Percentiles rank a stretch among this genome's conserved stretches.
phyloP scores from a whole-genome alignment of 2,329 filamentous ascomycete genomes.

The Rutstroemia sydowiana region DNA sequence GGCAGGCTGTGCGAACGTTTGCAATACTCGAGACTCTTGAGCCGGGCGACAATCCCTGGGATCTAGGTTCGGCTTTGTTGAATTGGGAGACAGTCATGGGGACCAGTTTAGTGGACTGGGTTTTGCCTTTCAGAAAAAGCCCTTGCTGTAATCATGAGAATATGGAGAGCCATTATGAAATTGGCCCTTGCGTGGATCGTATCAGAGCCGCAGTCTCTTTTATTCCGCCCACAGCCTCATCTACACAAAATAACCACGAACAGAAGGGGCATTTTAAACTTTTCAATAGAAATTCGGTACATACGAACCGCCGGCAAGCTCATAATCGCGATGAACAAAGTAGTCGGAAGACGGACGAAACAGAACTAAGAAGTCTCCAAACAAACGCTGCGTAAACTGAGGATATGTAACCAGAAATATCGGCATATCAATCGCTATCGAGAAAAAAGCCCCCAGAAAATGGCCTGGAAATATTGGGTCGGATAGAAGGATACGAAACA shows the following conservation, averaged over 20 bases:
- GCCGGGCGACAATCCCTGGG: conserved; percentile 77
- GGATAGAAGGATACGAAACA: too few species aligned
- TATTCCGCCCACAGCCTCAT: conserved; percentile 3
- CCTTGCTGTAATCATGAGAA: conserved; percentile 66
- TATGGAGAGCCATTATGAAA: conserved; percentile 58
- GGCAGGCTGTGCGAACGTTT: conserved; percentile 56
- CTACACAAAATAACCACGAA: not conserved
- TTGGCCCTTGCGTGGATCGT: conserved; percentile 54
- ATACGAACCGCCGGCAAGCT: not conserved
- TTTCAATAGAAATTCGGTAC: not conserved
- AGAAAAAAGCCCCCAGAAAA: too few species aligned
- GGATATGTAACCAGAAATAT: not conserved
- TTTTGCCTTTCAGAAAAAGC: conserved; percentile 67
- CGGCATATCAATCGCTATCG: too few species aligned
- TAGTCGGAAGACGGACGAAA: conserved; percentile 4
- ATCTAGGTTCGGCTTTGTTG: conserved; percentile 54
- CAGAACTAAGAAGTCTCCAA: conserved; percentile 8
- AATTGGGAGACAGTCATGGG: conserved; percentile 85
- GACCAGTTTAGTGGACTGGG: conserved; percentile 62
- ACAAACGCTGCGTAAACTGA: not conserved
- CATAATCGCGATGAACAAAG: not conserved
- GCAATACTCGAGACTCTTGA: conserved; percentile 64
- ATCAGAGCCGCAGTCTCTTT: conserved; percentile 36
- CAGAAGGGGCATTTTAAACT: not conserved
- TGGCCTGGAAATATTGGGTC: too few species aligned